phyloP scores from a whole-genome alignment of 1,284 basidiomycete genomes.

The Volvariella surrecta region DNA sequence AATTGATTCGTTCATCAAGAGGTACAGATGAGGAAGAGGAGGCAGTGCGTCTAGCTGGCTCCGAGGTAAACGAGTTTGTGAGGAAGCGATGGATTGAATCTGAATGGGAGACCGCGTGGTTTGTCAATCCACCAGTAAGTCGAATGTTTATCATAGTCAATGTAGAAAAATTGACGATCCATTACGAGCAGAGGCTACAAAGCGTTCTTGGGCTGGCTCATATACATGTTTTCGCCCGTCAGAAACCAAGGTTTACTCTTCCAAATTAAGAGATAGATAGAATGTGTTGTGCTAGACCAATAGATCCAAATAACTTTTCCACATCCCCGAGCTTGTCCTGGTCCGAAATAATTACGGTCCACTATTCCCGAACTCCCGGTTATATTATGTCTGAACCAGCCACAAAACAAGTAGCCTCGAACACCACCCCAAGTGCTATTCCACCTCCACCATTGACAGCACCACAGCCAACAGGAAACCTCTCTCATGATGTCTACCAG shows the following conservation, averaged over 20 bases:
- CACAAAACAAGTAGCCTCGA: neutral
- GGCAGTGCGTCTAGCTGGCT: slow-evolving; percentile 41
- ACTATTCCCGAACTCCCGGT: neutral
- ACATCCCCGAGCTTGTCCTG: too few relatives aligned
- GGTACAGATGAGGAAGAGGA: slow-evolving; percentile 44
- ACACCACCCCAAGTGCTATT: slow-evolving; percentile 10
- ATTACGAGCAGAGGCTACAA: slow-evolving; percentile 51
- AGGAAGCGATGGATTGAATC: slow-evolving; percentile 52
- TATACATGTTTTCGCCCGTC: slow-evolving; percentile 65
- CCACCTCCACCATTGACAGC: slow-evolving; percentile 23
- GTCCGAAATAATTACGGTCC: too few relatives aligned
- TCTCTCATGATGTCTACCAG: slow-evolving; percentile 25
- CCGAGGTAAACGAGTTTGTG: slow-evolving; percentile 55
- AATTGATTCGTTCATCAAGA: slow-evolving; percentile 39
- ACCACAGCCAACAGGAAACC: slow-evolving; percentile 28
- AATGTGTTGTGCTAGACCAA: neutral
- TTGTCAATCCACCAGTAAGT: slow-evolving; percentile 75
- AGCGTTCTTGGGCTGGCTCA: slow-evolving; percentile 73
- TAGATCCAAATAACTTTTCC: neutral
- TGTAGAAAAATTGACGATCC: neutral
- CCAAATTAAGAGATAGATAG: neutral
- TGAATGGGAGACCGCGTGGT: slow-evolving; percentile 81
- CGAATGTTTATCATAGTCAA: neutral
- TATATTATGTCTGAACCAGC: neutral
- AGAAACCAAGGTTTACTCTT: neutral